These are phyloP conservation scores for Arabis hirsuta DNA, from an alignment of 345 rosid genomes.

Conservation along the genomic window DNA sequence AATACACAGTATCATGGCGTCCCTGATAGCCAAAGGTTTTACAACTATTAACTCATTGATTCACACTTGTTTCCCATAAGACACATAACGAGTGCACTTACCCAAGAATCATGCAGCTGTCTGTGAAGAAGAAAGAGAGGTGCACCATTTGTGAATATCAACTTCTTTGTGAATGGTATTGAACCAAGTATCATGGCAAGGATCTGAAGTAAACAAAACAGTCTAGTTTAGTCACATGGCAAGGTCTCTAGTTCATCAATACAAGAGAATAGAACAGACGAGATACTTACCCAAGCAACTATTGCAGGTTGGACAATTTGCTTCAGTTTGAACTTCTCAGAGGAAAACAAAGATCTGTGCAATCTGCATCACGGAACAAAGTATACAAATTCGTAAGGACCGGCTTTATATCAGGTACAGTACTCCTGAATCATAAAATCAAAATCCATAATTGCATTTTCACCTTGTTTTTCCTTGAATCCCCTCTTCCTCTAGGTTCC, in stretches of 20 bases:
- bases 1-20: slow-evolving; percentile 97
- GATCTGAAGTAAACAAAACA: slow-evolving; percentile 57
- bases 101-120: slow-evolving; percentile 98
- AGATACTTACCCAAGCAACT: slow-evolving; percentile 83
- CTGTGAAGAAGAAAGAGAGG: slow-evolving; percentile 97
- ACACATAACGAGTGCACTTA: slow-evolving; percentile 44
- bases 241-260: slow-evolving; percentile 5
- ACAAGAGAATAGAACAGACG: slow-evolving; percentile 7
- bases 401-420: slow-evolving; percentile 11
- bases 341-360: slow-evolving; percentile 55
- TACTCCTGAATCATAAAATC: background rate
- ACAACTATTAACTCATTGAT: slow-evolving; percentile 2
- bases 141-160: slow-evolving; percentile 84
- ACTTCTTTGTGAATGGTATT: slow-evolving; percentile 68
- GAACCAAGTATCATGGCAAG: slow-evolving; percentile 87
- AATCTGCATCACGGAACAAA: slow-evolving; percentile 56
- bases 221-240: slow-evolving; percentile 28
- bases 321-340: slow-evolving; percentile 88
- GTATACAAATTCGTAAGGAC: slow-evolving; percentile 18
- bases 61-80: background rate
- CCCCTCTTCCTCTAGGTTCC: slow-evolving; percentile 42
- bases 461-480: slow-evolving; percentile 65
- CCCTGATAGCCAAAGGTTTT: slow-evolving; percentile 55
- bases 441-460: slow-evolving; percentile 28
- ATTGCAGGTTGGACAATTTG: slow-evolving; percentile 95